phyloP scores from a whole-genome alignment of 176 grass and related monocot species.

The Avena insularis region DNA sequence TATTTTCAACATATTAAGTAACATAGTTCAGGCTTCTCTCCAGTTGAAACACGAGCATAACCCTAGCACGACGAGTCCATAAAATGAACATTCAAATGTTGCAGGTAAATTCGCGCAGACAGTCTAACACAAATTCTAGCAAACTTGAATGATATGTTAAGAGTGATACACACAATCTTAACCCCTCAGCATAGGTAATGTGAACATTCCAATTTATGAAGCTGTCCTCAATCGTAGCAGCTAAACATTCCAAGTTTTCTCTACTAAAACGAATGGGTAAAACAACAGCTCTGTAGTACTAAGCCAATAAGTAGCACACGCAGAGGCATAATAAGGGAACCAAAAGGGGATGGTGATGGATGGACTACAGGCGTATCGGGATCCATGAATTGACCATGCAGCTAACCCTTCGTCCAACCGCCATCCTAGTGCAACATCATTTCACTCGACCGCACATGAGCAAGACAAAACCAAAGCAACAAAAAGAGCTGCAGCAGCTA shows the following conservation, averaged over 20 bases:
- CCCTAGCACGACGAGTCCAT: background rate
- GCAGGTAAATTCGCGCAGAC: background rate
- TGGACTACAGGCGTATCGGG: slow-evolving; percentile 21
- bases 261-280: background rate
- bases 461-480: slow-evolving; percentile 10
- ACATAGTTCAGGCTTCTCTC: slow-evolving; percentile 3
- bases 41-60: slow-evolving; percentile 16
- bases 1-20: background rate
- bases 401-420: slow-evolving; percentile 49
- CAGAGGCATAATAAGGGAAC: slow-evolving; percentile 21
- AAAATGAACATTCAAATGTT: slow-evolving; percentile 9
- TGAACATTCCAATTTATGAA: background rate
- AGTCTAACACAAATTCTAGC: slow-evolving; percentile 16
- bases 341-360: slow-evolving; percentile 25
- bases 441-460: background rate
- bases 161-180: background rate
- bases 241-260: slow-evolving; percentile 21
- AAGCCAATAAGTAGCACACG: slow-evolving; percentile 6
- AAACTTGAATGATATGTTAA: slow-evolving; percentile 23
- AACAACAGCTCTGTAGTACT: background rate
- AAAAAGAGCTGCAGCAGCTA: slow-evolving; percentile 22
- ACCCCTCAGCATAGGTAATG: background rate
- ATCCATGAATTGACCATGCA: slow-evolving; percentile 43
- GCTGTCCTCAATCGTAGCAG: background rate
- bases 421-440: slow-evolving; percentile 30